Base-by-base conservation (phyloP, 306 rosid genomes). In the Delonix regia region DNA sequence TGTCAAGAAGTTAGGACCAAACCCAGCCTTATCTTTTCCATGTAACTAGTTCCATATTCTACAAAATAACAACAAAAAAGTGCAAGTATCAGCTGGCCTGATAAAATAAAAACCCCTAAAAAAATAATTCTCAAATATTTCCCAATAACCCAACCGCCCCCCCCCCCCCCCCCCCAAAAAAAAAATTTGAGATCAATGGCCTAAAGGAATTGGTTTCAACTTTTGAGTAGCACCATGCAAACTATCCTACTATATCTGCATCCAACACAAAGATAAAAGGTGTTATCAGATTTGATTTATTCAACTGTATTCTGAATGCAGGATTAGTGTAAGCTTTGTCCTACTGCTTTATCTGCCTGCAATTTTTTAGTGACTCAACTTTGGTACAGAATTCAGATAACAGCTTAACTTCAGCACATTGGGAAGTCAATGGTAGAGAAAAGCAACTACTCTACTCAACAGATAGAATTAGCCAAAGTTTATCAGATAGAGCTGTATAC, bases 21-120 rank as follows among this genome's bases (percentile, higher is more conserved):
- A 34, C 48, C 36, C 22, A 33, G 74, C 74, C 81, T 39, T 19
- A 70, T 19, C 24, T 7, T 33, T 21, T 49, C 52, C 75, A 81
- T 27, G 60, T 33, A 44, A 33, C 21, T 15, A 27, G 19, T 66
- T 45, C 38, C 77, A 52, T 9, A 69, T 44, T 21, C 24, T 2
- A 64, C 30, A 42, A 16, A 41, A 0, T 5, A 27, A 44, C 1
- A 30, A 30, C 33, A 30, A 60, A 27, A 27, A n/a, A 2, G 30
- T 24, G 6, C 27, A 41, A 56, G 56, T 24, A 24, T 28, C 21
- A 47, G 18, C 28, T 48, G 21, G 13, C 16, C 2, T 22, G 61
- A 39, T 3, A 65, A 64, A 64, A 36, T 36, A 61, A 45, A 12
- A 28, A 22, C 49, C 49, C 64, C 39, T 25, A 0, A 30, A 76